Base-by-base conservation (phyloP, 176 grass and related monocot species). In the Dendrocalamus sinicus region DNA sequence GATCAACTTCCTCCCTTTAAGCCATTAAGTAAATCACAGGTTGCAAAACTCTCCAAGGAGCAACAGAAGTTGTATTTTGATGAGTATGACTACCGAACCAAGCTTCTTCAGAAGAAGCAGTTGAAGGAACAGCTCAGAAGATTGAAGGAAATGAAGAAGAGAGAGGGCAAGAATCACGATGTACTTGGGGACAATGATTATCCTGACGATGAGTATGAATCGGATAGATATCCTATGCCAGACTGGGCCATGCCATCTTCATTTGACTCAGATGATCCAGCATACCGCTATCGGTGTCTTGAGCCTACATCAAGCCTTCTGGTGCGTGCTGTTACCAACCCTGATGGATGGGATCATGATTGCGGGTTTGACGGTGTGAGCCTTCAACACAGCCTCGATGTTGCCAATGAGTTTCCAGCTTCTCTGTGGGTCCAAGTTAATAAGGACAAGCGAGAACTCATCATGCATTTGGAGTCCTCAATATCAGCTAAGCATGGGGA, bases 321-420 rank as follows among this genome's bases (percentile, higher is more conserved):
- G 52, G 87, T 88, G 67, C 88, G 86, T 28, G 87, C 93, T 89
- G 83, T 95, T 65, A 75, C 87, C 16, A 92, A 89, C 84, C 76
- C 91, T 54, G 86, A 91, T 82, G 93, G 91, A 54, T 98, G 96
- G 96, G 96, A 98, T 87, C 96, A 98, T 89, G 96, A 98, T 85
- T 98, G 63, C 76, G 96, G 93, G 50, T 95, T 92, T 81, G 92
- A 95, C 22, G 93, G 91, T 54, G 86, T 98, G 30, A 94, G 81
- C 72, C 59, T 98, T 37, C 91, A 95, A 69, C 72, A 92, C 26
- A 86, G 59, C 90, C 90, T 83, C 35, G 86, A 89, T 45, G 46
- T 95, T 37, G 73, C 81, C 23, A 71, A 83, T 24, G 54, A 54
- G 22, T 95, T 92, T 67, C 91, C 96, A 65, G 81, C 89, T 80